A percentile compares a stretch with the other conserved stretches of the same genome.
These are phyloP conservation scores for Podila epigama DNA, from an alignment of 192 early-diverging fungal genomes.

Conservation along the genomic window DNA sequence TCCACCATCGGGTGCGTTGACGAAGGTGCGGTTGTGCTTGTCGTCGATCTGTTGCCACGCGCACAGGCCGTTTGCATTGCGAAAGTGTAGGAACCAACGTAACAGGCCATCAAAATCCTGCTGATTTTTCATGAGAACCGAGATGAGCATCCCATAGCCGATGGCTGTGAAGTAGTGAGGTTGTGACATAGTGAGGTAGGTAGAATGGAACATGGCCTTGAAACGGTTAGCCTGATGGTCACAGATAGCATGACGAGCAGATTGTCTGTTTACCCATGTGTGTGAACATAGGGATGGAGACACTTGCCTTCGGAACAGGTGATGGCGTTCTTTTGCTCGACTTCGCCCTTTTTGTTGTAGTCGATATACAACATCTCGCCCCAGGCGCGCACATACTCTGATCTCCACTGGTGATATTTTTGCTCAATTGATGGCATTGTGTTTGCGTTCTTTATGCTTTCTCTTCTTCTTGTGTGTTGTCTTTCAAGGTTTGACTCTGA, in stretches of 20 bases:
- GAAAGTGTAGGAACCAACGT: slow-evolving; percentile 56
- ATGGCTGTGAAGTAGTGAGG: slow-evolving; percentile 14
- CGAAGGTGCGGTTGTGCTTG: slow-evolving; percentile 35
- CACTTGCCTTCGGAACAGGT: slow-evolving; percentile 63
- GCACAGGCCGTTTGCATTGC: slow-evolving; percentile 53
- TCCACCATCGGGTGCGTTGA: slow-evolving; percentile 58
- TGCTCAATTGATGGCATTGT: slow-evolving; percentile 39
- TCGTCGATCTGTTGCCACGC: slow-evolving; percentile 60
- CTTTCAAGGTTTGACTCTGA: neutral
- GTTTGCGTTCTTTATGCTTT: neutral
- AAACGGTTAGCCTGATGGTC: too few relatives aligned
- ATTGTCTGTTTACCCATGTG: neutral
- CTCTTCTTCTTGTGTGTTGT: neutral
- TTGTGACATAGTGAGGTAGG: too few relatives aligned
- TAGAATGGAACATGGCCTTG: too few relatives aligned
- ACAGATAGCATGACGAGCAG: too few relatives aligned
- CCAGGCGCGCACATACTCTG: slow-evolving; percentile 55
- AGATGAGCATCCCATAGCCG: slow-evolving; percentile 65
- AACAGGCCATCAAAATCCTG: slow-evolving; percentile 62
- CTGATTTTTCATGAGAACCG: slow-evolving; percentile 60
- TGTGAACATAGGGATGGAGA: too few relatives aligned
- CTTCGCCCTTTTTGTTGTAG: slow-evolving; percentile 61
- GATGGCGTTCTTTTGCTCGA: slow-evolving; percentile 52
- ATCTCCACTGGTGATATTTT: slow-evolving; percentile 42
- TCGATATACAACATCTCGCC: slow-evolving; percentile 56